Conservation (phyloP, 139 green algal genomes). For the Ulvella scutata region DNA sequence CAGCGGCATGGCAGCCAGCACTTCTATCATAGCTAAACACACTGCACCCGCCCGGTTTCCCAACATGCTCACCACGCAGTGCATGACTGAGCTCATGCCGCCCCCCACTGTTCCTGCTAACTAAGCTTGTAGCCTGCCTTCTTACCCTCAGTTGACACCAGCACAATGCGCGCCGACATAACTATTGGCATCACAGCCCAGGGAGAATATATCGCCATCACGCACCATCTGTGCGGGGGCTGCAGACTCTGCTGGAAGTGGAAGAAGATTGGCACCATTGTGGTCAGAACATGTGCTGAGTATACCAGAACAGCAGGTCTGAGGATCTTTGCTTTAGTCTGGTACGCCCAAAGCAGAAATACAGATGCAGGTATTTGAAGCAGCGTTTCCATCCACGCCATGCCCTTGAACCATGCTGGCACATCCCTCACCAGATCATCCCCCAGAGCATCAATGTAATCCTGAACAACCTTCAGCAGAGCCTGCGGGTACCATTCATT, state of each 20-base stretch:
- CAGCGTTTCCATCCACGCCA: not conserved
- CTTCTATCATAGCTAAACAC: too few species aligned
- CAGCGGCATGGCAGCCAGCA: too few species aligned
- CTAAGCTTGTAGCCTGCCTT: too few species aligned
- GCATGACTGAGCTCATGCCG: too few species aligned
- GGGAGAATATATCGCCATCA: not conserved
- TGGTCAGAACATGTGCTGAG: not conserved
- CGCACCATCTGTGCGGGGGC: not conserved
- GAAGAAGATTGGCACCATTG: not conserved
- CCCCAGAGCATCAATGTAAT: not conserved
- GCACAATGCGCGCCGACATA: not conserved
- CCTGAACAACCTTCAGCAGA: not conserved
- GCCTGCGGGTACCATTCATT: not conserved
- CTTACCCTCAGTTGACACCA: too few species aligned
- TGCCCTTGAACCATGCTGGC: not conserved
- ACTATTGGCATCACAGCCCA: not conserved
- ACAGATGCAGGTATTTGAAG: not conserved
- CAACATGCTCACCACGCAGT: too few species aligned
- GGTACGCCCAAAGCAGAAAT: not conserved
- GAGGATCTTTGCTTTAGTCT: not conserved
- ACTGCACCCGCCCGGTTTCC: too few species aligned
- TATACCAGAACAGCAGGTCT: not conserved
- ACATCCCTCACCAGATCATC: not conserved
- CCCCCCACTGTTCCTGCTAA: too few species aligned
- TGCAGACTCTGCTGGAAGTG: not conserved